A percentile compares a stretch with the other conserved stretches of the same genome.
Evolutionary conservation across 345 rosid species (phyloP).

Genomic region (Gossypium herbaceum): DNA sequence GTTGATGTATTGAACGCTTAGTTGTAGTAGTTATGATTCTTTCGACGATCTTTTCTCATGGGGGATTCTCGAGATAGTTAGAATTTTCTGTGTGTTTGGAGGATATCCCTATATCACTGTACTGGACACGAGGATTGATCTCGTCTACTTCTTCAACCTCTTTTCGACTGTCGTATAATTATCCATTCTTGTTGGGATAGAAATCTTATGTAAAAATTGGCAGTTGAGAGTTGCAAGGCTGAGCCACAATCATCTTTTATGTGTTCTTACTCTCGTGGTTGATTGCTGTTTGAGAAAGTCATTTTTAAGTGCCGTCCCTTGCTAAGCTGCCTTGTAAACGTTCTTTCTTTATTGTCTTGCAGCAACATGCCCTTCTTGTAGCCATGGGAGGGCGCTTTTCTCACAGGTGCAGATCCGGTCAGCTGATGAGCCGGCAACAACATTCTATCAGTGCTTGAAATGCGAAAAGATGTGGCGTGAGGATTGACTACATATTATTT

Average conservation of each 20-base stretch:
- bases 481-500: conserved; percentile 1
- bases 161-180: not conserved
- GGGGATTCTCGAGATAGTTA: no score
- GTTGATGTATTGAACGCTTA: no score
- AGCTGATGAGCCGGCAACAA: conserved; percentile 65
- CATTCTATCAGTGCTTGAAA: conserved; percentile 54
- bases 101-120: no score
- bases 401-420: conserved; percentile 57
- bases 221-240: not conserved
- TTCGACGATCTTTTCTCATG: no score
- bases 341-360: conserved; percentile 1
- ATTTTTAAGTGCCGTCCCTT: no score
- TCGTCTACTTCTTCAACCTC: not conserved
- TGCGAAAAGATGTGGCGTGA: conserved; percentile 28
- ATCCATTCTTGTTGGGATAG: not conserved
- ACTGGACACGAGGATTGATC: not conserved
- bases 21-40: no score
- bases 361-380: conserved; percentile 59
- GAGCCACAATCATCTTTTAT: not conserved
- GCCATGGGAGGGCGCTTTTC: conserved; percentile 48
- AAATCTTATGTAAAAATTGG: not conserved
- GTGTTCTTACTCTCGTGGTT: not conserved
- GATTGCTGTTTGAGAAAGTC: no score
- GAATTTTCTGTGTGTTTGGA: no score
- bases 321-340: not conserved